A percentile compares a stretch with the other conserved stretches of the same genome.
Evolutionary conservation across 1,139 yeast genomes (phyloP).

Genomic region (Sugiyamaella pinicola): DNA sequence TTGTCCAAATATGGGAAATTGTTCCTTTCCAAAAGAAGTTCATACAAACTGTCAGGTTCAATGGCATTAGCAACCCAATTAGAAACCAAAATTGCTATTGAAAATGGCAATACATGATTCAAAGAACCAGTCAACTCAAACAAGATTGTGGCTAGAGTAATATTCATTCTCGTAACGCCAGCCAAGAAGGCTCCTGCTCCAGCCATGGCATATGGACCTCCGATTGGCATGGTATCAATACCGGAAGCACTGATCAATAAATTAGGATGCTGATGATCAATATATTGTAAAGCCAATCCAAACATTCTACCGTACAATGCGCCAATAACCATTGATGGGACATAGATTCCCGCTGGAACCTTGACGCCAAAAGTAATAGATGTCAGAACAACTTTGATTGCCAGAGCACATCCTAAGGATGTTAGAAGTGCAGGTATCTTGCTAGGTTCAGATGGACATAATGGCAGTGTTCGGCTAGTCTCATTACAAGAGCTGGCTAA

Average conservation of each 20-base stretch:
- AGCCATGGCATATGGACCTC: constrained; percentile 67
- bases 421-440: constrained; percentile 45
- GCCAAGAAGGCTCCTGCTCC: constrained; percentile 73
- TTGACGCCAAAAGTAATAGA: constrained; percentile 62
- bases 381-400: constrained; percentile 52
- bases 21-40: constrained; percentile 52
- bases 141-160: constrained; percentile 59
- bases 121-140: constrained; percentile 64
- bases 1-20: constrained; percentile 59
- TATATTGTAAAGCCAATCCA: constrained; percentile 52
- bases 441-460: constrained; percentile 48
- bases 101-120: constrained; percentile 61
- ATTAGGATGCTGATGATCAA: constrained; percentile 35
- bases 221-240: constrained; percentile 34
- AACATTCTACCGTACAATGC: constrained; percentile 63
- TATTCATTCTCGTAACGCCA: constrained; percentile 67
- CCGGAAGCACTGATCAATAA: constrained; percentile 15
- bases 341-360: constrained; percentile 67
- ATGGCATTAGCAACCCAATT: constrained; percentile 60
- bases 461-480: constrained; percentile 29
- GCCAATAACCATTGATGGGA: constrained; percentile 70
- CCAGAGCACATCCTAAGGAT: constrained; percentile 49
- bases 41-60: constrained; percentile 58
- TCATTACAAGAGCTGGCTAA: constrained; percentile 55
- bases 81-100: constrained; percentile 59